A percentile compares a stretch with the other conserved stretches of the same genome.
These are phyloP conservation scores for Lunularia cruciata DNA, from an alignment of 225 moss, liverwort and hornwort genomes.

Conservation along the genomic window DNA sequence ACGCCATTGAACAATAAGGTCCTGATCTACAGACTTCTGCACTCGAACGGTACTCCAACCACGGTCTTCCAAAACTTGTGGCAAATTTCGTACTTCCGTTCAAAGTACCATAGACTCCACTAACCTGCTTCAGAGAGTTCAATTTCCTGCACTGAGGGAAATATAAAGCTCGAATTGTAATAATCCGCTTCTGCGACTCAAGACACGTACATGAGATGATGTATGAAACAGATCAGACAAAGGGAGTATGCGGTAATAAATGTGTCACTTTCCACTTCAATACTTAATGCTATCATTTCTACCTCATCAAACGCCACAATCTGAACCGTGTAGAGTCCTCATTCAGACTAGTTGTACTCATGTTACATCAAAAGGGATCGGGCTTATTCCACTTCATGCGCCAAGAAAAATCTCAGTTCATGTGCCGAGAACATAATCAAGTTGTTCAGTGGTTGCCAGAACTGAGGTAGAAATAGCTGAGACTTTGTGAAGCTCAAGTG, in stretches of 20 bases:
- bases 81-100: background rate
- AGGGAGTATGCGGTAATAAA: no score
- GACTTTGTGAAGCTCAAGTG: no score
- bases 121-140: constrained; percentile 16
- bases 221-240: background rate
- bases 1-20: constrained; percentile 28
- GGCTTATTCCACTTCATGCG: no score
- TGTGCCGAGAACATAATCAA: background rate
- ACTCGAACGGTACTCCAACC: background rate
- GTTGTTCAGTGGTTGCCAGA: background rate
- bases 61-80: background rate
- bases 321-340: no score
- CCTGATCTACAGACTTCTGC: constrained; percentile 1
- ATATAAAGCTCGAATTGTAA: background rate
- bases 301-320: no score
- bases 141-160: background rate
- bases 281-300: background rate
- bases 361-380: no score
- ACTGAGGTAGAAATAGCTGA: no score
- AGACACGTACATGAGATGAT: background rate
- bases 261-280: no score
- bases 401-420: background rate
- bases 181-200: constrained; percentile 21
- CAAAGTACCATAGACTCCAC: background rate
- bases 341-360: no score